Base-by-base conservation (phyloP, 306 rosid species). In the Cucurbita argyrosperma region DNA sequence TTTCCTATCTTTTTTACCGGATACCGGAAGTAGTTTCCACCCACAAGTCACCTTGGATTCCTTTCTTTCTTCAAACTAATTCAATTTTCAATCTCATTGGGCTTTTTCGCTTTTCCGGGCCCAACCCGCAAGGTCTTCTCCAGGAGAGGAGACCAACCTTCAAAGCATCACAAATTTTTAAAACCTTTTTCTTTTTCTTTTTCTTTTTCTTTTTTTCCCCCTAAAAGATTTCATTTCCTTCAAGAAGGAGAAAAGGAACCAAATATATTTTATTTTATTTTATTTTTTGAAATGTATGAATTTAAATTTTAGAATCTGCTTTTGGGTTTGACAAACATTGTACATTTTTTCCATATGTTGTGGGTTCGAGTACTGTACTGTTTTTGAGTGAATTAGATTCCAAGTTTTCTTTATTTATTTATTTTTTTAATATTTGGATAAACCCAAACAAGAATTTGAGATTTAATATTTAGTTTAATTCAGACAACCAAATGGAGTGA, bases 1-100 rank as follows among this genome's bases (percentile, higher is more conserved):
- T 80, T 71, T 65, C 16, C 21, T 1, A 7, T 45, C 49, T 80
- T 82, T 83, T 83, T 84, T 10, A 81, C 83, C 84, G 76, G 81
- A 62, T 79, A 83, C 85, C 80, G 87, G 82, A 63, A 76, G 43
- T 56, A 38, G n/a, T 45, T 42, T 23, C 74, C 74, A 14, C 39
- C 30, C 6, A 7, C 74, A 49, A 70, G 14, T 70, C 74, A 26
- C 75, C 75, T 71, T 30, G 75, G 75, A 71, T 71, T 60, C 54
- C 73, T 11, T 74, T 62, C 4, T 21, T 52, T 54, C 84, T 80
- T 78, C 65, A 30, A 30, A 59, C 65, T 2, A 58, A 11, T 58
- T 10, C 54, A 1, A 1, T 56, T 56, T 21, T 21, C 7, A 56
- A 63, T 57, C 30, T 13, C 2, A 63, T 65, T 66, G 53, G n/a